Base-by-base conservation (phyloP, 108 stramenopile species). In the Conticribra guillardii region DNA sequence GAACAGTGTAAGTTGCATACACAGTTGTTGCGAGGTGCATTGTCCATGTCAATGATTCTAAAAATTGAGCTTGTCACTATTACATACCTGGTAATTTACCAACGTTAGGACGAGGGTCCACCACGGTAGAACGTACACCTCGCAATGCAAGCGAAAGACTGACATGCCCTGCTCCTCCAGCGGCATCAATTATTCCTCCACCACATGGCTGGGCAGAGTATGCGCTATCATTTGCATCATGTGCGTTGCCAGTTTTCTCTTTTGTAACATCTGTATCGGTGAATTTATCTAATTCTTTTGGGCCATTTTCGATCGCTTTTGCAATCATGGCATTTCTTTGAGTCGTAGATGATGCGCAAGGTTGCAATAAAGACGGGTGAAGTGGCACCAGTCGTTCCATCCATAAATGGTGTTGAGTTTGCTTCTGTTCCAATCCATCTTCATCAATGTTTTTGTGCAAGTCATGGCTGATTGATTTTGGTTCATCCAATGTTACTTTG, bases 101-200 rank as follows among this genome's bases (percentile, higher is more conserved):
- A 9, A 91, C 84, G 17, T 58, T 74, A 26, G 67, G 27, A 29
- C 94, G 78, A 3, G 94, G 88, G 64, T 95, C 94, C 11, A 95
- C 71, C 3, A 95, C 84, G 11, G 88, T 89, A 18, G 83, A 79
- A n/a, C 73, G 58, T 15, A 95, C 55, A 1, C 87, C 90, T 30
- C 58, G 32, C 56, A 95, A 54, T 45, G 85, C 74, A 2, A 92
- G 67, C 21, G 73, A 67, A 83, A 94, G 89, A 49, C 85, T 87
- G 8, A 95, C 81, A 54, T 92, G 85, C 26, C 94, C 94, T 15
- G 82, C 86, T 37, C 94, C 94, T 24, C 94, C 94, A 0, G 94
- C 94, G 1, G 76, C 89, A 70, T 95, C 94, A 27, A 95, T 27
- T 16, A 92, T 56, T 37, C 29, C 51, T 44, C 52, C 22, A 1